phyloP scores from a whole-genome alignment of 2,329 filamentous ascomycete genomes.

The Aureobasidium sp. region DNA sequence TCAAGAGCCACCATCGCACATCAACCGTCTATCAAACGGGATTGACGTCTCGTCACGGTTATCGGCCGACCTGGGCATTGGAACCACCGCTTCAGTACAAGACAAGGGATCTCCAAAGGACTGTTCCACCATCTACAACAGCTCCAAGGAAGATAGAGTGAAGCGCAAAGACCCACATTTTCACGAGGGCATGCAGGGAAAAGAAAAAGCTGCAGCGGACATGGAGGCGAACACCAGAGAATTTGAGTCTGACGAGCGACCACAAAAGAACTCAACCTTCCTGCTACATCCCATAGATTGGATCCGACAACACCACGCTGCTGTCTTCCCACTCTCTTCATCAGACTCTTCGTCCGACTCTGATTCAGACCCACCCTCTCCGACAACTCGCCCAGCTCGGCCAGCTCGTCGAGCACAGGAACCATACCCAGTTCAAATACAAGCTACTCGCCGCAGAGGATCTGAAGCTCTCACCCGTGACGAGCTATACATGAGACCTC shows the following conservation, averaged over 20 bases:
- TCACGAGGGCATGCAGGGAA: neutral
- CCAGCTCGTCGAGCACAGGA: neutral
- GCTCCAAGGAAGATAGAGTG: neutral
- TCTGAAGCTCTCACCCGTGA: neutral
- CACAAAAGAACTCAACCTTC: neutral
- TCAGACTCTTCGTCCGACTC: neutral
- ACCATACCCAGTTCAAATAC: neutral
- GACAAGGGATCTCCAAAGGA: neutral
- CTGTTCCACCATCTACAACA: neutral
- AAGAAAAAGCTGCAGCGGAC: neutral
- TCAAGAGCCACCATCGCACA: neutral
- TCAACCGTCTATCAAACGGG: neutral
- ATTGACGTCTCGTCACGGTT: neutral
- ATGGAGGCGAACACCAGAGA: neutral
- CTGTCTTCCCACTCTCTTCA: neutral
- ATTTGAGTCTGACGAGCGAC: neutral
- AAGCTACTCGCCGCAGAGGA: neutral
- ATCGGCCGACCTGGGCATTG: neutral
- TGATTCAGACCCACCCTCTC: neutral
- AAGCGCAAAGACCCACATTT: slow-evolving; percentile 9
- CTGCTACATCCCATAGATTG: neutral
- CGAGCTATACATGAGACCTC: neutral
- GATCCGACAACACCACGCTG: neutral
- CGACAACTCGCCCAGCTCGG: neutral
- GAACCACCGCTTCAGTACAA: too few species aligned